Conservation (phyloP, 2,329 filamentous ascomycete species). For the Phaeophleospora eucalypticola region DNA sequence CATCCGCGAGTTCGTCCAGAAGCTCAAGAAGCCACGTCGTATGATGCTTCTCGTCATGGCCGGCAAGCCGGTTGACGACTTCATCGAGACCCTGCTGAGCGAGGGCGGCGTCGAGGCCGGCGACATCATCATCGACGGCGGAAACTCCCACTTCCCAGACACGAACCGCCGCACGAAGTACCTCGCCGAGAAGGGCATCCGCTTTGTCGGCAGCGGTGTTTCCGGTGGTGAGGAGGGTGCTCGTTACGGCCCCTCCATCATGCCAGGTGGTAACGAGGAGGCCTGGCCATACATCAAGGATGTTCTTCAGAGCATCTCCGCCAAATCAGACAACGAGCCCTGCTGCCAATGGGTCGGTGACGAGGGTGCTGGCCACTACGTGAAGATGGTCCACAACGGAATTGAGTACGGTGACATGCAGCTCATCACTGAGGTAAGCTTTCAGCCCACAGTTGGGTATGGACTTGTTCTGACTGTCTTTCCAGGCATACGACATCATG, state of each 20-base stretch:
- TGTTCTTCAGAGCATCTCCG: constrained; percentile 94
- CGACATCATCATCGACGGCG: constrained; percentile 99
- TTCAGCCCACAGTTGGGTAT: background rate
- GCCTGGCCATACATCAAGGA: constrained; percentile 99
- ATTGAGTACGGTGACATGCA: constrained; percentile 99
- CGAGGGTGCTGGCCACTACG: constrained; percentile 98
- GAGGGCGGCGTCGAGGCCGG: constrained; percentile 67
- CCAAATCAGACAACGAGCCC: constrained; percentile 93
- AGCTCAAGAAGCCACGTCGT: constrained; percentile 94
- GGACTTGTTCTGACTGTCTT: constrained; percentile 13
- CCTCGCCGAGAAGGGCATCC: constrained; percentile 79
- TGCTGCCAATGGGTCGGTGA: constrained; percentile 99
- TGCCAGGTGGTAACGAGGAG: constrained; percentile 98
- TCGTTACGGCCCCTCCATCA: constrained; percentile 92
- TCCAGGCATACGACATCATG: constrained; percentile 97
- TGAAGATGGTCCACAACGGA: constrained; percentile 99
- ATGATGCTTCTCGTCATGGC: constrained; percentile 99
- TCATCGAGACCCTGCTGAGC: constrained; percentile 85
- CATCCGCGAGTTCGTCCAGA: constrained; percentile 88
- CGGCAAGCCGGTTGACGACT: constrained; percentile 95
- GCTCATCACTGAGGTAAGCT: constrained; percentile 89
- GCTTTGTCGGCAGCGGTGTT: constrained; percentile 94
- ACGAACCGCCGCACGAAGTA: constrained; percentile 96
- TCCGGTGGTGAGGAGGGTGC: constrained; percentile 99
- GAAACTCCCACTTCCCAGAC: constrained; percentile 99